Percentiles rank a stretch among this genome's conserved stretches.
Conservation (phyloP, 2,329 filamentous ascomycete genomes). For the Epichloe glyceriae region DNA sequence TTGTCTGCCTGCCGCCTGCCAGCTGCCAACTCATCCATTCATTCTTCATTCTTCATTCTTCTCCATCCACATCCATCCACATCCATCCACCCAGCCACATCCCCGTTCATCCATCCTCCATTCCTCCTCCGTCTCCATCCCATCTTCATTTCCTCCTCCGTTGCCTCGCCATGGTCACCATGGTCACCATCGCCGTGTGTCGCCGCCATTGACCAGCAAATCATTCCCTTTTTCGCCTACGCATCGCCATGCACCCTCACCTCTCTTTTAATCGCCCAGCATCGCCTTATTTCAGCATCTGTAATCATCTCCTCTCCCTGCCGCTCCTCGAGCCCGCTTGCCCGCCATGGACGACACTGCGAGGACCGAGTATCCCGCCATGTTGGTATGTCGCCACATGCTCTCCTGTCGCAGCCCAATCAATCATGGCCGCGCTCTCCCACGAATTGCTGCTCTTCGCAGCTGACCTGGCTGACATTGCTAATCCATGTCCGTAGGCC, state of each 20-base stretch:
- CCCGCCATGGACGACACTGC: slow-evolving; percentile 62
- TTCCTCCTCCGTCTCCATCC: too few relatives aligned
- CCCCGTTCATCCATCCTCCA: too few relatives aligned
- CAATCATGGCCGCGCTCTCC: not conserved
- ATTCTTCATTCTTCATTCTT: too few relatives aligned
- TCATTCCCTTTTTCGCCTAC: not conserved
- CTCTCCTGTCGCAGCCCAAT: slow-evolving; percentile 1
- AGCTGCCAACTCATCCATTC: not conserved
- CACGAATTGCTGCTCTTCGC: not conserved
- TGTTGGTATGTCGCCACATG: slow-evolving; percentile 59
- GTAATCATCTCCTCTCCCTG: not conserved
- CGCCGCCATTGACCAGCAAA: slow-evolving; percentile 8
- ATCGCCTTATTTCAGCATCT: slow-evolving; percentile 19
- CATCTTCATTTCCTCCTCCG: slow-evolving; percentile 1
- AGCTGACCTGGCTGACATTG: not conserved
- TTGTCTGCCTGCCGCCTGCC: too few relatives aligned
- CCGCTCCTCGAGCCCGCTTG: not conserved
- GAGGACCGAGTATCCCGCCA: slow-evolving; percentile 80
- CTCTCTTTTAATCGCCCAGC: slow-evolving; percentile 6
- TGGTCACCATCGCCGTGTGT: slow-evolving; percentile 3
- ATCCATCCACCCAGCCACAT: slow-evolving; percentile 1
- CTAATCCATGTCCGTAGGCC: slow-evolving; percentile 38
- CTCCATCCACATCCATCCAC: too few relatives aligned
- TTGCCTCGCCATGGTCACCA: not conserved
- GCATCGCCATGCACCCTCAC: slow-evolving; percentile 12